These are phyloP conservation scores for Aegilops speltoides DNA, from an alignment of 176 grass and related monocot species.

Conservation along the genomic window DNA sequence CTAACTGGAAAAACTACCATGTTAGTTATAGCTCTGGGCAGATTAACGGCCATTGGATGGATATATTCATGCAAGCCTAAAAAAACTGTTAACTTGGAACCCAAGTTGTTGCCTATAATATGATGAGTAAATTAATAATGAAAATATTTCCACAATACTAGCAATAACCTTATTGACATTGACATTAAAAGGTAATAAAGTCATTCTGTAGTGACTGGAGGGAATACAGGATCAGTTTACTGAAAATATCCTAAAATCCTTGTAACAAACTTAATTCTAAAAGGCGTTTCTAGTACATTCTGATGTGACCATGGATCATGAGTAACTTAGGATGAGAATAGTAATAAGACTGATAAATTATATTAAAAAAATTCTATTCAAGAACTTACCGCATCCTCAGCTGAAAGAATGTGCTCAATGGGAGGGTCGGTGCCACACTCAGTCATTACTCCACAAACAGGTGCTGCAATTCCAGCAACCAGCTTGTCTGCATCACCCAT, in stretches of 20 bases:
- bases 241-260: conserved; percentile 5
- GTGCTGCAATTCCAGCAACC: conserved; percentile 56
- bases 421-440: conserved; percentile 73
- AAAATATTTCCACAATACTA: no score
- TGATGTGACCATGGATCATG: neutral
- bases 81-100: no score
- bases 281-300: neutral
- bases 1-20: no score
- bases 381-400: conserved; percentile 86
- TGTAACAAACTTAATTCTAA: neutral
- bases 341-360: neutral
- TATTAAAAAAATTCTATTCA: neutral
- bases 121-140: no score
- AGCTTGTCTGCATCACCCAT: conserved; percentile 74
- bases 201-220: neutral
- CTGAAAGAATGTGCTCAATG: conserved; percentile 72
- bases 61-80: no score
- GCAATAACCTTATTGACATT: neutral
- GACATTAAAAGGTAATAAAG: neutral
- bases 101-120: no score
- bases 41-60: no score
- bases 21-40: no score
- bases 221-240: neutral
- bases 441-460: conserved; percentile 72
- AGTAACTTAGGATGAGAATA: conserved; percentile 4